Evolutionary conservation across 2,329 filamentous ascomycete genomes (phyloP), one percentile per base, ranked within the genome.

Genomic region (Alternaria infectoria): DNA sequence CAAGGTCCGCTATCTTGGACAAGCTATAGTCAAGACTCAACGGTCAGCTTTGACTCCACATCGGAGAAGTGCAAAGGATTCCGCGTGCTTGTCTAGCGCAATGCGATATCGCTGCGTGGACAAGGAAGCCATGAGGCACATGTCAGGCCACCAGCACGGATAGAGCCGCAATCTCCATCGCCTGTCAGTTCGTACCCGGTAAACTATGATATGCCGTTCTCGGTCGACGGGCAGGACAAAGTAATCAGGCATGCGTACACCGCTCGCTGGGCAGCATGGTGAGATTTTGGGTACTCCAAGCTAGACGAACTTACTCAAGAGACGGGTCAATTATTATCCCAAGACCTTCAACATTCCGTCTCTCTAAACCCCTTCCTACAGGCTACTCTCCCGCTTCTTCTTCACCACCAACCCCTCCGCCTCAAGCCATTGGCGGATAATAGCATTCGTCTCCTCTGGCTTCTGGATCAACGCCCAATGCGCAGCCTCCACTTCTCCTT

Each of bases 381-480:
- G 74, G 63, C 81, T 83, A 64, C 81, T 81, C 69, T 80, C 81
- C 23, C 30, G 49, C 30, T 13, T 30, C 28, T 62, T 57, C 47
- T 59, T 54, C 3, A 15, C 50, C 26, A 62, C 80, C 69, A 84
- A 83, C 3, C 83, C 85, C 46, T 90, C 84, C 15, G 80, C 81
- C 62, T 86, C 84, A 64, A 96, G 69, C 87, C 93, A 97, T 61
- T 86, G 83, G 59, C 82, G 84, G 69, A 97, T 84, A 64, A 89
- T 82, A 54, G 76, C 78, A 79, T 97, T 97, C 4, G 93, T 87
- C 71, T 90, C 87, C 21, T 85, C 86, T 0, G 90, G 86, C 67
- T 87, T 87, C 83, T 97, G 88, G 83, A 88, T 90, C 76, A 97
- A 81, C 49, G 90, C 92, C 95, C 95, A 98, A 80, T 98, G 96